Base-by-base conservation (phyloP, 2,329 filamentous ascomycete species). In the Xylaria sp. region DNA sequence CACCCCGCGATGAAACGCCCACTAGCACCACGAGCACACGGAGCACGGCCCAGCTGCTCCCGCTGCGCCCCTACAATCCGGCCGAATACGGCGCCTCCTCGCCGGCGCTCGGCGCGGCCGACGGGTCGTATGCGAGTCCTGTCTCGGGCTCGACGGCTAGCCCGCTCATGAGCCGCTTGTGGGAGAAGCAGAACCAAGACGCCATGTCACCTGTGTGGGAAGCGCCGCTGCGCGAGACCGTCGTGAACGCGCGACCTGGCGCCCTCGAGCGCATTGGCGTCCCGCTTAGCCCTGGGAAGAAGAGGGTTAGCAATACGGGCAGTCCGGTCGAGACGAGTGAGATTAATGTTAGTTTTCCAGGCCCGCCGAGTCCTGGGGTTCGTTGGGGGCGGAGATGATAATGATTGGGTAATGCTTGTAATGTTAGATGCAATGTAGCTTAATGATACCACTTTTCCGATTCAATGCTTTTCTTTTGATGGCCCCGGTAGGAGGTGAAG, bases 11-110 rank as follows among this genome's bases (percentile, higher is more conserved):
- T n/a, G 70, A 73, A 25, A 68, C 68, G 27, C 72, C 72, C 1
- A 63, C 62, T 27, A 74, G 72, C 63, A 71, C 72, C 2, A 71
- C 67, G n/a, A 74, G 72, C 61, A 72, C 68, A 4, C 68, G 64
- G 38, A 73, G 71, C 60, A 74, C 71, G 1, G 54, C 70, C 0
- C 70, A 73, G n/a, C 68, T 74, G n/a, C 54, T 74, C 19, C 72
- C 71, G 2, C 48, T 73, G n/a, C 68, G 67, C 7, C 66, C 71
- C 1, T 75, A 75, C 40, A 73, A 74, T 38, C 73, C 73, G 3
- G 70, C 71, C 21, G 72, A 75, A 25, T 74, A 73, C 52, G 68
- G 63, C 17, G 46, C 68, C 44, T 54, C 65, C 29, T 69, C 67
- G 21, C 67, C 68, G 31, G 63, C 67, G 13, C 58, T 60, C 11